phyloP scores from a whole-genome alignment of 345 rosid species.

The Luvunga scandens region DNA sequence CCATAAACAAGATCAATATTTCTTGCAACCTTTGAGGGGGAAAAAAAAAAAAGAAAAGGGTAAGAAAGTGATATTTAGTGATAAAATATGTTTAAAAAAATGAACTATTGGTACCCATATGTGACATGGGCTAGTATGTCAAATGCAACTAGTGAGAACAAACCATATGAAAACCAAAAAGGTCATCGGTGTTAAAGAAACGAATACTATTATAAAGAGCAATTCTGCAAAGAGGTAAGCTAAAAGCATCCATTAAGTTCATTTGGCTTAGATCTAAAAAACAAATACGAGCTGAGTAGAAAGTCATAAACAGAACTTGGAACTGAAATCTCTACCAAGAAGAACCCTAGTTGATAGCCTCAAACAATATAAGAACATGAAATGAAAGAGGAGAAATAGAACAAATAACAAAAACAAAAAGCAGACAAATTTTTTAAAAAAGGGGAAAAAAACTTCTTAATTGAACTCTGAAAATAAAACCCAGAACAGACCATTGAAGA shows the following conservation, averaged over 20 bases:
- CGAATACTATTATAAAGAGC: too few relatives aligned
- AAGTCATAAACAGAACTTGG: background rate
- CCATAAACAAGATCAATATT: slow-evolving; percentile 92
- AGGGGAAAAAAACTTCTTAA: too few relatives aligned
- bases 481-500: background rate
- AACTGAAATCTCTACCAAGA: background rate
- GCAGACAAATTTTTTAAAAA: background rate
- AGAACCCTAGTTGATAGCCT: background rate
- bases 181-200: background rate
- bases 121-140: background rate
- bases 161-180: background rate
- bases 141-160: background rate
- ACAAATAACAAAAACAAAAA: background rate
- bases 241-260: background rate
- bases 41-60: background rate
- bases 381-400: background rate
- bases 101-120: background rate
- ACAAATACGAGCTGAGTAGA: background rate
- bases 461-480: background rate
- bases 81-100: background rate
- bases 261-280: slow-evolving; percentile 2
- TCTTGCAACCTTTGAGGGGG: slow-evolving; percentile 59
- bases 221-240: background rate
- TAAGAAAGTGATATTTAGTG: background rate
- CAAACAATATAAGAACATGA: background rate